A percentile compares a stretch with the other conserved stretches of the same genome.
These are phyloP conservation scores for Stachybotrys elegans DNA, from an alignment of 2,329 filamentous ascomycete genomes.

Conservation along the genomic window DNA sequence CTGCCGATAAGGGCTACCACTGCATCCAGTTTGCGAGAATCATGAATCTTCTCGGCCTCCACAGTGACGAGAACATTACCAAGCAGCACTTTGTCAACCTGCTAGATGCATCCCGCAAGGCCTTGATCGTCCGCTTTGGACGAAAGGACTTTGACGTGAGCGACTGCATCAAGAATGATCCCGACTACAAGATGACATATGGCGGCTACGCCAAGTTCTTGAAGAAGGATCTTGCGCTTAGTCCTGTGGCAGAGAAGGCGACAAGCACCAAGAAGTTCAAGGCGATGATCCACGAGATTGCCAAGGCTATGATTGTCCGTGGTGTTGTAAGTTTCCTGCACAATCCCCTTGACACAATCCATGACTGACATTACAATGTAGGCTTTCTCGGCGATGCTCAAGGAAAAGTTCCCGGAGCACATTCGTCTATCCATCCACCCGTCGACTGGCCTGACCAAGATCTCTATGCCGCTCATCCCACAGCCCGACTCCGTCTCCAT, in stretches of 20 bases:
- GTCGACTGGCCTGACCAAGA: slow-evolving; percentile 8
- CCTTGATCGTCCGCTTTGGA: slow-evolving; percentile 4
- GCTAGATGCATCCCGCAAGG: slow-evolving; percentile 3
- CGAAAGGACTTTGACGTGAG: slow-evolving; percentile 6
- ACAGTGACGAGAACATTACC: slow-evolving; percentile 1
- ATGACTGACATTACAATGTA: neutral
- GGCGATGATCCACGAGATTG: slow-evolving; percentile 6
- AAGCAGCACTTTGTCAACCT: slow-evolving; percentile 3
- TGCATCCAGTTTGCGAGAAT: slow-evolving; percentile 8
- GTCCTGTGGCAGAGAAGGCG: neutral
- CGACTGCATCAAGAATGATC: slow-evolving; percentile 8
- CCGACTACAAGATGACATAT: slow-evolving; percentile 9
- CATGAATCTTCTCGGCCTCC: slow-evolving; percentile 5
- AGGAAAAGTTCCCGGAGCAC: slow-evolving; percentile 3
- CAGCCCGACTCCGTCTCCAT: slow-evolving; percentile 7
- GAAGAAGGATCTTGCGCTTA: slow-evolving; percentile 7
- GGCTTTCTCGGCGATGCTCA: slow-evolving; percentile 8
- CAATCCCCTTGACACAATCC: neutral
- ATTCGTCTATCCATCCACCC: slow-evolving; percentile 10
- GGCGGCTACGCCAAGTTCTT: slow-evolving; percentile 10
- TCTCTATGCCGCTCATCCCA: slow-evolving; percentile 10
- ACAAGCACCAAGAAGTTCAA: slow-evolving; percentile 6
- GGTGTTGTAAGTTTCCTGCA: slow-evolving; percentile 4
- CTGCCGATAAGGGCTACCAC: slow-evolving; percentile 4
- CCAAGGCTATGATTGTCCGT: slow-evolving; percentile 9